Conservation (phyloP, 2,329 filamentous ascomycete species). For the Cladosporium sp. region DNA sequence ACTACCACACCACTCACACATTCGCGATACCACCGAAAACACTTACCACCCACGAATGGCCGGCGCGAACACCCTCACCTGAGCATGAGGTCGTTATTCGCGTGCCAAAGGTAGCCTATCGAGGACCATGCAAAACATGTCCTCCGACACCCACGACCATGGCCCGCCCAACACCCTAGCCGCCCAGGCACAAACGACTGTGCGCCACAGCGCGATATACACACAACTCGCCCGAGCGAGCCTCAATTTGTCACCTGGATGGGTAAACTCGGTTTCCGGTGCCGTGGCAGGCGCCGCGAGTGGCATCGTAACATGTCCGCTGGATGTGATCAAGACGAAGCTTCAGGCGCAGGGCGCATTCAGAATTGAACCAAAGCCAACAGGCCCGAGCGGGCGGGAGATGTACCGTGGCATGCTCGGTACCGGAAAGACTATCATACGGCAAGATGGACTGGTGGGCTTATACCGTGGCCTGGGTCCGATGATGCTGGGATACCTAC, state of each 20-base stretch:
- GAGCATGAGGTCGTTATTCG: slow-evolving; percentile 32
- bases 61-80: slow-evolving; percentile 15
- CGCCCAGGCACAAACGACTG: slow-evolving; percentile 7
- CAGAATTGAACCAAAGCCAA: slow-evolving; percentile 40
- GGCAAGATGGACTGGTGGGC: slow-evolving; percentile 82
- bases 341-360: slow-evolving; percentile 93
- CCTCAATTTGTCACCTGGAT: slow-evolving; percentile 53
- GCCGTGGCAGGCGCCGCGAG: slow-evolving; percentile 89
- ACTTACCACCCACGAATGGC: slow-evolving; percentile 5
- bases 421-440: slow-evolving; percentile 82
- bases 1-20: slow-evolving; percentile 9
- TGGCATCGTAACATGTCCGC: slow-evolving; percentile 90
- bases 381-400: slow-evolving; percentile 46
- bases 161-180: slow-evolving; percentile 26
- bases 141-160: slow-evolving; percentile 33
- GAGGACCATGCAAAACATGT: slow-evolving; percentile 33
- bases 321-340: slow-evolving; percentile 99
- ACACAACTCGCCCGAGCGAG: slow-evolving; percentile 42
- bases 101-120: slow-evolving; percentile 30
- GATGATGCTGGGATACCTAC: slow-evolving; percentile 92
- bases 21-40: not conserved
- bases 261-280: slow-evolving; percentile 80
- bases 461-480: slow-evolving; percentile 92
- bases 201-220: slow-evolving; percentile 29
- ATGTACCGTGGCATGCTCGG: slow-evolving; percentile 85